Conservation (phyloP, 2,329 filamentous ascomycete species). For the Nemania sp. region DNA sequence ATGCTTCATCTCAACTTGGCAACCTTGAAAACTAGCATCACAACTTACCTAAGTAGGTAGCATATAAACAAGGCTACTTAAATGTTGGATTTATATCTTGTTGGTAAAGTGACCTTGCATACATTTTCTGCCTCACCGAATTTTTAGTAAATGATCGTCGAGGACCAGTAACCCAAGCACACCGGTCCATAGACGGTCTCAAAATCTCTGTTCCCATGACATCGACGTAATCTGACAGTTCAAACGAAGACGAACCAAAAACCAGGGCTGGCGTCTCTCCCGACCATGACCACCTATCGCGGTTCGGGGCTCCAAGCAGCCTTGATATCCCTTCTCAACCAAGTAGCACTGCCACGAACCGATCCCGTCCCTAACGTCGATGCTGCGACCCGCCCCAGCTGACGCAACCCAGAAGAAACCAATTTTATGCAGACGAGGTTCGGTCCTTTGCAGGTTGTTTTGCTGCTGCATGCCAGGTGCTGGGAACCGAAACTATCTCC, state of each 20-base stretch:
- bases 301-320: constrained; percentile 8
- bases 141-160: not conserved
- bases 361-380: constrained; percentile 23
- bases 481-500: not conserved
- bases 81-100: not conserved
- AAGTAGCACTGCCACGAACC: constrained; percentile 21
- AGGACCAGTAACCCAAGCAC: not conserved
- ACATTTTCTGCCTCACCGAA: not conserved
- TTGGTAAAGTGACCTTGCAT: constrained; percentile 1
- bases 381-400: constrained; percentile 19
- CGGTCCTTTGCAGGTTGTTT: constrained; percentile 24
- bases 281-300: constrained; percentile 17
- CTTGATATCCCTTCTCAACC: constrained; percentile 7
- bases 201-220: constrained; percentile 3
- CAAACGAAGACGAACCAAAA: not conserved
- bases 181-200: not conserved
- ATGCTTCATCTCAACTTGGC: no score
- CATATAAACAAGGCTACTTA: constrained; percentile 1
- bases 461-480: constrained; percentile 10
- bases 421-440: constrained; percentile 8
- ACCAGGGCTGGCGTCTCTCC: constrained; percentile 14
- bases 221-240: not conserved
- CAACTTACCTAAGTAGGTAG: constrained; percentile 1
- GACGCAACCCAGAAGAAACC: constrained; percentile 4
- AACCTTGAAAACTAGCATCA: no score